Percentiles rank a stretch among this genome's conserved stretches.
Evolutionary conservation across 2,329 filamentous ascomycete species (phyloP).

Genomic region (Aspergillus sp.): DNA sequence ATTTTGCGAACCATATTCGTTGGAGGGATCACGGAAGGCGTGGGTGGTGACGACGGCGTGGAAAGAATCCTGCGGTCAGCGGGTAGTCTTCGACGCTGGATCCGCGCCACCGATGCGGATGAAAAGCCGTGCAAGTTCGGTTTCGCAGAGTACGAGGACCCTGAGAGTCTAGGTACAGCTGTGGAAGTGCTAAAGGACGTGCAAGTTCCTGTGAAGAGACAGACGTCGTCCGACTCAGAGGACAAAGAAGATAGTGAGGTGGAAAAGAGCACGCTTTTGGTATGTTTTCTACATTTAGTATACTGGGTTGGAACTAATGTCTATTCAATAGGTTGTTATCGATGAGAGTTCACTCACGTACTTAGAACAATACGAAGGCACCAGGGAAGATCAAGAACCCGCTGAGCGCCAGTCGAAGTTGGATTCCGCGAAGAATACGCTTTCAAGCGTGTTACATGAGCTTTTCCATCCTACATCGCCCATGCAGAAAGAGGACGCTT

Average conservation of each 20-base stretch:
- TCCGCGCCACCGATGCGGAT: slow-evolving; percentile 72
- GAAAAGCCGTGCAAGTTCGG: slow-evolving; percentile 85
- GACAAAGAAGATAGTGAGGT: slow-evolving; percentile 49
- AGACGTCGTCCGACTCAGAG: slow-evolving; percentile 49
- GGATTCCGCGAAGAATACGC: slow-evolving; percentile 65
- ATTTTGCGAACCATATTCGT: slow-evolving; percentile 89
- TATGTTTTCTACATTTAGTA: slow-evolving; percentile 39
- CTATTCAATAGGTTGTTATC: slow-evolving; percentile 57
- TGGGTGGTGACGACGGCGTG: slow-evolving; percentile 73
- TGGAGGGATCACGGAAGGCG: slow-evolving; percentile 76
- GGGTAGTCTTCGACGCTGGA: slow-evolving; percentile 81
- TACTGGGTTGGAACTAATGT: neutral
- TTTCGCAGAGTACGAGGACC: slow-evolving; percentile 93
- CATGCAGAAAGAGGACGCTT: slow-evolving; percentile 46
- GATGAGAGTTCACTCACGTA: slow-evolving; percentile 83
- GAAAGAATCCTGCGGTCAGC: slow-evolving; percentile 76
- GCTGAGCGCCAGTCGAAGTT: slow-evolving; percentile 65
- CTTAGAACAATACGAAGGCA: slow-evolving; percentile 75
- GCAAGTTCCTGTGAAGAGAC: slow-evolving; percentile 76
- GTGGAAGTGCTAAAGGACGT: slow-evolving; percentile 81
- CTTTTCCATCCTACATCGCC: slow-evolving; percentile 66
- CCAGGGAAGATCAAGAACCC: slow-evolving; percentile 62
- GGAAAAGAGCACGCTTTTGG: slow-evolving; percentile 69
- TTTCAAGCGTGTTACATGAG: slow-evolving; percentile 68
- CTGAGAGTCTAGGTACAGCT: slow-evolving; percentile 80